Base-by-base conservation (phyloP, 306 rosid genomes). In the Pyrus betulifolia region DNA sequence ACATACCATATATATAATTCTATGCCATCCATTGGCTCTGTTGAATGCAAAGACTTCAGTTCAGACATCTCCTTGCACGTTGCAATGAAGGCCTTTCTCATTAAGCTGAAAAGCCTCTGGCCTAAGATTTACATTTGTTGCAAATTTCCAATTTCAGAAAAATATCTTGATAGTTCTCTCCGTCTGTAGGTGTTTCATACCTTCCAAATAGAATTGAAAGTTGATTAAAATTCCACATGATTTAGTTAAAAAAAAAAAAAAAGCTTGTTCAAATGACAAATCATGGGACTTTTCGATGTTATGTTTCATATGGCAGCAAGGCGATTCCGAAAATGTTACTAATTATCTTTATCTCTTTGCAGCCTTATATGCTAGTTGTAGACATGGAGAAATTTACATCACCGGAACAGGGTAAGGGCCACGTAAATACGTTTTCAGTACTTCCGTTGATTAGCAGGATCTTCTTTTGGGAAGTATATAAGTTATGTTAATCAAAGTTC, bases 311-410 rank as follows among this genome's bases (percentile, higher is more conserved):
- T 76, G 58, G 61, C 35, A 8, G 59, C 52, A 58, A 67, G 38
- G 57, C 52, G 21, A 76, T 64, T 54, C 4, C 27, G 8, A 4
- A 71, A 35, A 17, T 62, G 49, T 35, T 63, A 12, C 22, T 74
- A 63, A 72, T 23, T 77, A 61, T 76, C 66, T 22, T 72, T 66
- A 79, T 42, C 57, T 77, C 78, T 89, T 89, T 91, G 90, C 98
- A 96, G 99, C 99, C 99, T 67, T 92, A 96, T 74, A 96, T 96
- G 99, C 86, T 96, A 85, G 99, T 96, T 78, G 93, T 96, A 76
- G 98, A 96, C 87, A 84, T 96, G 81, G 97, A 87, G 89, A 96
- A 92, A 84, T 96, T 96, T 79, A 79, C 68, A 72, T 87, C 99
- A 35, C 89, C 93, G 5, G 46, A 87, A 44, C 71, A 67, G 82